Conservation (phyloP, 2,329 filamentous ascomycete genomes). For the Arthrobotrys sinensis region DNA sequence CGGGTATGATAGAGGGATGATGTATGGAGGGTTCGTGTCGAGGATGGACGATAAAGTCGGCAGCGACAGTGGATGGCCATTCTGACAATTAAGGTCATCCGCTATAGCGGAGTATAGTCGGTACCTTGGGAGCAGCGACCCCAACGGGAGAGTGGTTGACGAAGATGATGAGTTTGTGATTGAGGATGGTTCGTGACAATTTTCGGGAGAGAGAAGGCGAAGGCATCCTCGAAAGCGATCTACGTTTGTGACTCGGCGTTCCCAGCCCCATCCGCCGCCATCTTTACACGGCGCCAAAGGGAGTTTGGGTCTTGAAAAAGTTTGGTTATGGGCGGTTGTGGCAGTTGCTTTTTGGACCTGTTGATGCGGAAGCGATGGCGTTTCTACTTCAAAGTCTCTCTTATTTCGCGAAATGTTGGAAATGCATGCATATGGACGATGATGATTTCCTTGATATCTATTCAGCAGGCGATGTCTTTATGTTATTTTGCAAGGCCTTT, state of each 20-base stretch:
- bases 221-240: constrained; percentile 25
- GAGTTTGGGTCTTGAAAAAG: constrained; percentile 22
- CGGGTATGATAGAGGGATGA: constrained; percentile 52
- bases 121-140: constrained; percentile 46
- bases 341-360: constrained; percentile 32
- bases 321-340: constrained; percentile 26
- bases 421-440: constrained; percentile 27
- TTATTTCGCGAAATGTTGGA: constrained; percentile 29
- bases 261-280: background rate
- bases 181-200: constrained; percentile 42
- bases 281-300: constrained; percentile 4
- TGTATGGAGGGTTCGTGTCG: constrained; percentile 57
- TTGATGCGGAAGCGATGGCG: constrained; percentile 32
- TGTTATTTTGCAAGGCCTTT: constrained; percentile 9
- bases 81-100: constrained; percentile 61
- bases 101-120: constrained; percentile 60
- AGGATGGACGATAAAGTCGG: constrained; percentile 58
- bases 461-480: constrained; percentile 35
- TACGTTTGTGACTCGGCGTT: constrained; percentile 6
- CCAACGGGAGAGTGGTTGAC: constrained; percentile 17
- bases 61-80: constrained; percentile 58
- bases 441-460: constrained; percentile 17
- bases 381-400: constrained; percentile 12
- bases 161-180: constrained; percentile 59
- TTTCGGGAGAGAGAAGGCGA: constrained; percentile 30